phyloP scores from a whole-genome alignment of 768 basidiomycete genomes.

The Kwoniella sp. region DNA sequence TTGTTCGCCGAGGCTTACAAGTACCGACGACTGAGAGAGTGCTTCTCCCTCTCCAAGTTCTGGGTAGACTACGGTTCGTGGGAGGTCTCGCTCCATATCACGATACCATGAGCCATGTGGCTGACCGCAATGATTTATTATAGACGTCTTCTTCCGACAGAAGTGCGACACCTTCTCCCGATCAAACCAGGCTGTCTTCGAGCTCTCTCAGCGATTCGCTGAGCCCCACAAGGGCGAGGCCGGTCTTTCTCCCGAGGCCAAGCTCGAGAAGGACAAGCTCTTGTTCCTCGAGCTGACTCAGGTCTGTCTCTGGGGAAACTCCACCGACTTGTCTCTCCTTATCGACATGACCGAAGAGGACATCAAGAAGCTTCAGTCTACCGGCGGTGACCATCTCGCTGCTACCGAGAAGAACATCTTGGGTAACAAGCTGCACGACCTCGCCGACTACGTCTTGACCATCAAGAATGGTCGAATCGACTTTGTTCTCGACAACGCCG shows the following conservation, averaged over 20 bases:
- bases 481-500: constrained; percentile 65
- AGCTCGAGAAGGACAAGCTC: constrained; percentile 63
- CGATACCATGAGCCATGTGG: not conserved
- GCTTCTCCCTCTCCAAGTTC: constrained; percentile 86
- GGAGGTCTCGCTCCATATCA: not conserved
- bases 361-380: constrained; percentile 93
- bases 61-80: constrained; percentile 74
- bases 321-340: constrained; percentile 88
- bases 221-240: constrained; percentile 73
- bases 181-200: constrained; percentile 87
- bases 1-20: constrained; percentile 83
- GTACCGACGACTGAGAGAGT: constrained; percentile 70
- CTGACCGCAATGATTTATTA: not conserved
- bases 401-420: constrained; percentile 96
- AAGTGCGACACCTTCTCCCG: constrained; percentile 97
- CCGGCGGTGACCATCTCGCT: constrained; percentile 91
- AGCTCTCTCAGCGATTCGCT: constrained; percentile 86
- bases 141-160: constrained; percentile 87
- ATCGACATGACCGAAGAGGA: constrained; percentile 99
- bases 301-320: constrained; percentile 96
- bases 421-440: constrained; percentile 73
- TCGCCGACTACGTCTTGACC: constrained; percentile 63
- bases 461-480: constrained; percentile 70
- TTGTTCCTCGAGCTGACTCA: constrained; percentile 94
- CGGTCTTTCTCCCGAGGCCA: constrained; percentile 59